phyloP scores from a whole-genome alignment of 2,329 filamentous ascomycete species.

The Aureobasidium zeae region DNA sequence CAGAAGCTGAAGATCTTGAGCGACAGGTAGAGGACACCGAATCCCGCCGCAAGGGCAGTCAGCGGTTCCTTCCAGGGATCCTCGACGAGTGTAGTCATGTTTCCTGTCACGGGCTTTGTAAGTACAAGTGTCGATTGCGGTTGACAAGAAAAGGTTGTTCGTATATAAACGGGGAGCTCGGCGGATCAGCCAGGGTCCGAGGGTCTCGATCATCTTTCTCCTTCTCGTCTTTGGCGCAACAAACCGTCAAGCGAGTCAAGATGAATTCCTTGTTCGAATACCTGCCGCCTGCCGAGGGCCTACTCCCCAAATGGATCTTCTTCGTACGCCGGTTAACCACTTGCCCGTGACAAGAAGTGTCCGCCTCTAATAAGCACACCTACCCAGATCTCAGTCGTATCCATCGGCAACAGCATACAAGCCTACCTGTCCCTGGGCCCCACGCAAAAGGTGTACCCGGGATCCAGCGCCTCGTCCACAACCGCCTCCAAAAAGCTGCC shows the following conservation, averaged over 20 bases:
- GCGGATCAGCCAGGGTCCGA: constrained; percentile 12
- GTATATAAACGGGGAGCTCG: background rate
- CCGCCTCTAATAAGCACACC: too few relatives aligned
- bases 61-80: constrained; percentile 26
- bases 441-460: constrained; percentile 79
- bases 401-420: constrained; percentile 77
- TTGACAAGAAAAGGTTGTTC: background rate
- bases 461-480: too few relatives aligned
- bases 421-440: constrained; percentile 71
- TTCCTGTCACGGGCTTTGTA: background rate
- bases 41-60: constrained; percentile 28
- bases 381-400: constrained; percentile 70
- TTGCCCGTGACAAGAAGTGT: too few relatives aligned
- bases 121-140: background rate
- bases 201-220: background rate
- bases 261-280: constrained; percentile 28
- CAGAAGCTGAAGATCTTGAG: constrained; percentile 38
- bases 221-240: background rate
- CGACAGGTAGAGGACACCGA: constrained; percentile 31
- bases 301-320: constrained; percentile 57
- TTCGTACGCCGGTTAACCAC: constrained; percentile 48
- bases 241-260: background rate
- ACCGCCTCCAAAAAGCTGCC: constrained; percentile 26
- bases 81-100: constrained; percentile 13
- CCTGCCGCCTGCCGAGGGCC: constrained; percentile 40